These are phyloP conservation scores for Proliferodiscus dingleyae DNA, from an alignment of 2,329 filamentous ascomycete genomes.

Conservation along the genomic window DNA sequence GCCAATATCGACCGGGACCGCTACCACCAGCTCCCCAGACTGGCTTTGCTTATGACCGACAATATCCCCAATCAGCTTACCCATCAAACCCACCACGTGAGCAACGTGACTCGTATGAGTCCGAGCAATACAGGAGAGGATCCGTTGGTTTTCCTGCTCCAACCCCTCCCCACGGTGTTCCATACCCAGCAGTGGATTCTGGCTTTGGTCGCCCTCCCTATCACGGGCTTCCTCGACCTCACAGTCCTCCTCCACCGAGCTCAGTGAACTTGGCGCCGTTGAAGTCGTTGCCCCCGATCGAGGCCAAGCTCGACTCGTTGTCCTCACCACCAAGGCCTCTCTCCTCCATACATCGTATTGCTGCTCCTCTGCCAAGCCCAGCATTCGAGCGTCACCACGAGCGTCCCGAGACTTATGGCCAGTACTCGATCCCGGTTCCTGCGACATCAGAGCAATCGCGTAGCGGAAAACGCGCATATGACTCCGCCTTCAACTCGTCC, in stretches of 20 bases:
- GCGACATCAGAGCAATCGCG: slow-evolving; percentile 18
- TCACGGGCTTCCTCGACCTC: slow-evolving; percentile 9
- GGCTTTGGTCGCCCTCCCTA: slow-evolving; percentile 13
- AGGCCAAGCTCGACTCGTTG: slow-evolving; percentile 18
- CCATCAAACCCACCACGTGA: slow-evolving; percentile 11
- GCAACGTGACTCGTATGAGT: slow-evolving; percentile 14
- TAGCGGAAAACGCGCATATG: slow-evolving; percentile 24
- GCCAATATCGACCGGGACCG: slow-evolving; percentile 12
- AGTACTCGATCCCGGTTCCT: slow-evolving; percentile 15
- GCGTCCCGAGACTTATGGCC: slow-evolving; percentile 15
- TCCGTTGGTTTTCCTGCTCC: slow-evolving; percentile 6
- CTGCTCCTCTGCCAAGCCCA: slow-evolving; percentile 16
- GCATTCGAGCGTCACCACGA: slow-evolving; percentile 15
- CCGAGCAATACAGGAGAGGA: slow-evolving; percentile 13
- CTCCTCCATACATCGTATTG: slow-evolving; percentile 13
- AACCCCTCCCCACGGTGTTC: slow-evolving; percentile 1
- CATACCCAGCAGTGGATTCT: slow-evolving; percentile 16
- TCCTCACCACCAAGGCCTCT: slow-evolving; percentile 23
- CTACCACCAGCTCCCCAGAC: slow-evolving; percentile 8
- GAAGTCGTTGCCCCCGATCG: slow-evolving; percentile 8
- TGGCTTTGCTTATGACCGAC: slow-evolving; percentile 4
- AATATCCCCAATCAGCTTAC: slow-evolving; percentile 10
- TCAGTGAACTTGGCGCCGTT: slow-evolving; percentile 15
- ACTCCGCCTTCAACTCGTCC: slow-evolving; percentile 24
- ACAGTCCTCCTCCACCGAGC: slow-evolving; percentile 10